Base-by-base conservation (phyloP, 1,139 yeast species). In the Pichia sp. region DNA sequence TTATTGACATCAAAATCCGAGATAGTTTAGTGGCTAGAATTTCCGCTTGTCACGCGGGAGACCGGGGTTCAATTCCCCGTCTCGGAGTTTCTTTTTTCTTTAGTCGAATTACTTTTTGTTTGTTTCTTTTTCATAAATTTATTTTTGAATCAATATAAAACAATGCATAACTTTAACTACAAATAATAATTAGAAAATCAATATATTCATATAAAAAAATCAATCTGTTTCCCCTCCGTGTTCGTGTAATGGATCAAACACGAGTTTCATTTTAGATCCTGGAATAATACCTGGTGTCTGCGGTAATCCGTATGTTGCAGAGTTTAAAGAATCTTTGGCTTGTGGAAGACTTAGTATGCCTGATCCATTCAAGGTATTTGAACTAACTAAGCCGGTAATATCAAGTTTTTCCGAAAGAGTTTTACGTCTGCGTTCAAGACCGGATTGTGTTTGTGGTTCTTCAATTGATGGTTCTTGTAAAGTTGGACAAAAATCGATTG, bases 201-300 rank as follows among this genome's bases (percentile, higher is more conserved):
- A n/a, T n/a, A n/a, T n/a, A n/a, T n/a, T n/a, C n/a, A n/a, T n/a
- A n/a, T n/a, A n/a, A n/a, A n/a, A n/a, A n/a, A n/a, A n/a, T n/a
- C n/a, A n/a, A n/a, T n/a, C n/a, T n/a, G n/a, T n/a, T n/a, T n/a
- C n/a, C n/a, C n/a, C n/a, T n/a, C n/a, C n/a, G n/a, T n/a, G n/a
- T n/a, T n/a, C n/a, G n/a, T n/a, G n/a, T n/a, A n/a, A n/a, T n/a
- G 39, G 9, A 29, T 40, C 41, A 16, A 44, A 44, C 13, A 44
- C 38, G 19, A 35, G 35, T 13, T 31, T 38, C 46, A 48, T 42
- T 31, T 27, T 42, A 2, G 46, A 40, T 9, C 50, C 47, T 3
- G 51, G 51, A 14, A 48, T 48, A 6, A 48, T 37, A 30, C 51
- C 51, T 4, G 51, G 51, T 14, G 51, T 48, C 31, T 46, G 33